phyloP scores from a whole-genome alignment of 2,329 filamentous ascomycete species.

The Cytospora paraplurivora region DNA sequence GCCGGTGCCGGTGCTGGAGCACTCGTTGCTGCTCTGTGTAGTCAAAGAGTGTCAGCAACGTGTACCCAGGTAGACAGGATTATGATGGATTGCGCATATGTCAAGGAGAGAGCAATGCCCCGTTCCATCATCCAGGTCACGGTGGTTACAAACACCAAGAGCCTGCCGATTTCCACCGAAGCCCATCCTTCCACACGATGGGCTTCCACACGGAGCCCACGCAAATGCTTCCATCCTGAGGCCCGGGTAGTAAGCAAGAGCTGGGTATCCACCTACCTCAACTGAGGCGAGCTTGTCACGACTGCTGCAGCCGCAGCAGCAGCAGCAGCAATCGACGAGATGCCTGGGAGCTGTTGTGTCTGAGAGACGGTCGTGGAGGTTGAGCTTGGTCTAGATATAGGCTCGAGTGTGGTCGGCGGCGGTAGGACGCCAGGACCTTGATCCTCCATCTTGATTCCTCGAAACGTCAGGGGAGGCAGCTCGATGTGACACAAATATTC shows the following conservation, averaged over 20 bases:
- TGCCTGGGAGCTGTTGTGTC: conserved; percentile 48
- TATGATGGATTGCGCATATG: not conserved
- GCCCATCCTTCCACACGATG: not conserved
- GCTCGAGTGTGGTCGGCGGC: conserved; percentile 45
- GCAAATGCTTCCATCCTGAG: not conserved
- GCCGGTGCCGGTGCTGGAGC: conserved; percentile 12
- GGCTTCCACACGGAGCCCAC: no score
- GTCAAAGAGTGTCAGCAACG: conserved; percentile 9
- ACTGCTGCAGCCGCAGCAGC: conserved; percentile 35
- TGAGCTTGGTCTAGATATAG: conserved; percentile 53
- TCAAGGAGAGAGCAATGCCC: no score
- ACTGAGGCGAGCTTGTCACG: conserved; percentile 46
- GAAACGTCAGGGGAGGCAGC: conserved; percentile 31
- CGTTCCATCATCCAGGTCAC: not conserved
- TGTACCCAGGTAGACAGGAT: not conserved
- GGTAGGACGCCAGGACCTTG: conserved; percentile 40
- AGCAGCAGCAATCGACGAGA: conserved; percentile 48
- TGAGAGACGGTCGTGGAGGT: conserved; percentile 50
- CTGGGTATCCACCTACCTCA: conserved; percentile 45
- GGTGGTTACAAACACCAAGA: no score
- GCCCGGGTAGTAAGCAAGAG: not conserved
- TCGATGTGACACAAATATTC: conserved; percentile 30
- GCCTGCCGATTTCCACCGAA: not conserved
- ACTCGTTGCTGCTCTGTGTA: conserved; percentile 32
- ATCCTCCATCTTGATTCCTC: conserved; percentile 43